A percentile compares a stretch with the other conserved stretches of the same genome.
Evolutionary conservation across 2,329 filamentous ascomycete species (phyloP).

Genomic region (Aureobasidium sp.): DNA sequence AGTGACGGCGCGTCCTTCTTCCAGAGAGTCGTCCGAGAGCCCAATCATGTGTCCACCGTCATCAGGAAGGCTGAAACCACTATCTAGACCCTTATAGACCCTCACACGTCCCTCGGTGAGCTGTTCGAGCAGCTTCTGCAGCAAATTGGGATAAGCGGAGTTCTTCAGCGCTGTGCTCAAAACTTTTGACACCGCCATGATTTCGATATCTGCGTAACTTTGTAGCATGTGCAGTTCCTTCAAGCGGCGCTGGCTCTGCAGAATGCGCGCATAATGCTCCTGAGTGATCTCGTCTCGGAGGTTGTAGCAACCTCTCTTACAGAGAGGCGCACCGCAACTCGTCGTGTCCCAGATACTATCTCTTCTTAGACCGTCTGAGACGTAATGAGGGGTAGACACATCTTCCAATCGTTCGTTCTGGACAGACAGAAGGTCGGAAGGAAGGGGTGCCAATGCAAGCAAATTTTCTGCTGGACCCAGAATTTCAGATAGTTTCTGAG

Average conservation of each 20-base stretch:
- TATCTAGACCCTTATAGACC: slow-evolving; percentile 18
- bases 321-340: slow-evolving; percentile 16
- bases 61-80: slow-evolving; percentile 17
- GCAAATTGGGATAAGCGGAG: slow-evolving; percentile 12
- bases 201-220: slow-evolving; percentile 15
- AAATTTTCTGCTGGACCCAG: slow-evolving; percentile 16
- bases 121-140: slow-evolving; percentile 15
- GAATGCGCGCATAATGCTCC: slow-evolving; percentile 17
- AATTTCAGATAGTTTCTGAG: slow-evolving; percentile 13
- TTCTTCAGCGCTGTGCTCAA: slow-evolving; percentile 14
- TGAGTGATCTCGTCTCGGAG: slow-evolving; percentile 16
- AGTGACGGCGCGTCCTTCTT: not conserved
- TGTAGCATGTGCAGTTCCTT: slow-evolving; percentile 18
- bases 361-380: slow-evolving; percentile 7
- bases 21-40: slow-evolving; percentile 6
- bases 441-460: slow-evolving; percentile 5
- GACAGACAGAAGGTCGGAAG: slow-evolving; percentile 6
- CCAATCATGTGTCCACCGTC: slow-evolving; percentile 18
- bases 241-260: slow-evolving; percentile 17
- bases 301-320: slow-evolving; percentile 14
- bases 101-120: slow-evolving; percentile 13
- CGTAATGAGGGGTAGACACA: slow-evolving; percentile 11
- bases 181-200: slow-evolving; percentile 8
- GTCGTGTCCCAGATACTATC: slow-evolving; percentile 16
- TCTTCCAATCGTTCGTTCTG: not conserved